Conservation (phyloP, 2,329 filamentous ascomycete species). For the Beauveria sp. region DNA sequence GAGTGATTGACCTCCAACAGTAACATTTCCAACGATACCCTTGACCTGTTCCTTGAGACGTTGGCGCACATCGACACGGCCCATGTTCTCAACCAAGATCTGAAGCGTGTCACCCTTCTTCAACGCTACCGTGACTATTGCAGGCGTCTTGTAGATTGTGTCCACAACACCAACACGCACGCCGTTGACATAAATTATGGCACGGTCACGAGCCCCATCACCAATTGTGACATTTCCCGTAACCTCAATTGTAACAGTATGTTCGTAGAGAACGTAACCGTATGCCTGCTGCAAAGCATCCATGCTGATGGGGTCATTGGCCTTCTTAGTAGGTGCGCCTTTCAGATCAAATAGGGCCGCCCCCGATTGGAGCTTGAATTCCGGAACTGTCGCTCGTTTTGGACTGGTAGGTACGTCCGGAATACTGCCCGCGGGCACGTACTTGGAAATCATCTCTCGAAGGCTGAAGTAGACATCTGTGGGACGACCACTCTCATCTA, state of each 20-base stretch:
- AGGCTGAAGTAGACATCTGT: conserved; percentile 36
- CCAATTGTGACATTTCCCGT: conserved; percentile 32
- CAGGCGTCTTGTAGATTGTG: conserved; percentile 32
- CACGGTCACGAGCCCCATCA: conserved; percentile 36
- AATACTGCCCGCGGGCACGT: conserved; percentile 28
- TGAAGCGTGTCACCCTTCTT: conserved; percentile 31
- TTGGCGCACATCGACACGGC: conserved; percentile 38
- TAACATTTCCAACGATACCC: conserved; percentile 37
- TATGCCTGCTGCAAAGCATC: conserved; percentile 37
- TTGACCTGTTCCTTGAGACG: conserved; percentile 37
- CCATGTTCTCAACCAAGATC: conserved; percentile 44
- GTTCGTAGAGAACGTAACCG: conserved; percentile 37
- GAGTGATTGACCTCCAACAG: conserved; percentile 25
- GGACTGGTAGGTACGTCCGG: conserved; percentile 29
- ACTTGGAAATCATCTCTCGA: conserved; percentile 30
- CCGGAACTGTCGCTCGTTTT: conserved; percentile 25
- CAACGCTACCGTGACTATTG: conserved; percentile 29
- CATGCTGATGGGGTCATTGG: conserved; percentile 32
- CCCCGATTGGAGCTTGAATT: conserved; percentile 30
- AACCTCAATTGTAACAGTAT: conserved; percentile 20
- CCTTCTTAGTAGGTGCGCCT: conserved; percentile 18
- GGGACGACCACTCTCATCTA: conserved; percentile 41
- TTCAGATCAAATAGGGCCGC: conserved; percentile 30
- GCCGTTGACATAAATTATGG: conserved; percentile 40
- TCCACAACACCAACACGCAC: conserved; percentile 36